Evolutionary conservation across 2,329 filamentous ascomycete species (phyloP).

Genomic region (Apiospora marii): DNA sequence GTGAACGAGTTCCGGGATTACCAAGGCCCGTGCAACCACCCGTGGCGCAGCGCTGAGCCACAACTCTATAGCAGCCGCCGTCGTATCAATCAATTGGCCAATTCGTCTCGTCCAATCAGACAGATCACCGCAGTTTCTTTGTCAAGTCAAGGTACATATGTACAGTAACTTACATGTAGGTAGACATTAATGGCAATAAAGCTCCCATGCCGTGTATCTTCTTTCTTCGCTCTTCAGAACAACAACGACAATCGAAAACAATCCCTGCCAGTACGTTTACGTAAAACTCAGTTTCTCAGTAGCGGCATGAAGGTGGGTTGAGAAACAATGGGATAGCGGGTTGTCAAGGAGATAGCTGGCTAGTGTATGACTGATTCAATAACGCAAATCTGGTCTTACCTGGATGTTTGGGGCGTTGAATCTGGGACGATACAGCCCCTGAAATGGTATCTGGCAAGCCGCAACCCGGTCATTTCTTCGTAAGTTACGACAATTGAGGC

Average conservation of each 20-base stretch:
- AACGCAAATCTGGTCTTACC: too few relatives aligned
- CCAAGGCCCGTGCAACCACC: neutral
- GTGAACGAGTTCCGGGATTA: constrained; percentile 1
- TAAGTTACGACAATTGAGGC: neutral
- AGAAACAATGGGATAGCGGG: neutral
- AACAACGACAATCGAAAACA: neutral
- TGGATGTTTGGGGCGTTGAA: neutral
- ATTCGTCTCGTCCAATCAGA: neutral
- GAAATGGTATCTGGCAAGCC: too few relatives aligned
- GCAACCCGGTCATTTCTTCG: too few relatives aligned
- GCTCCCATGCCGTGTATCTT: neutral
- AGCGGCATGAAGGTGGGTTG: neutral
- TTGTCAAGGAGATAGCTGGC: neutral
- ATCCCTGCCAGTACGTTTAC: neutral
- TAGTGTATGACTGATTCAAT: neutral
- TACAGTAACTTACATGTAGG: too few relatives aligned
- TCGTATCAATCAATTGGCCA: neutral
- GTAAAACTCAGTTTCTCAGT: neutral
- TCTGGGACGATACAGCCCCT: too few relatives aligned
- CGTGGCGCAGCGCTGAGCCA: constrained; percentile 3
- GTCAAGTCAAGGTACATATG: neutral
- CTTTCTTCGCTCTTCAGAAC: neutral
- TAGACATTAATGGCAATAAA: neutral
- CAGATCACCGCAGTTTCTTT: neutral
- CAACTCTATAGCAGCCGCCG: neutral